A percentile compares a stretch with the other conserved stretches of the same genome.
These are phyloP conservation scores for Spiraea crenata DNA, from an alignment of 331 rosid species.

Conservation along the genomic window DNA sequence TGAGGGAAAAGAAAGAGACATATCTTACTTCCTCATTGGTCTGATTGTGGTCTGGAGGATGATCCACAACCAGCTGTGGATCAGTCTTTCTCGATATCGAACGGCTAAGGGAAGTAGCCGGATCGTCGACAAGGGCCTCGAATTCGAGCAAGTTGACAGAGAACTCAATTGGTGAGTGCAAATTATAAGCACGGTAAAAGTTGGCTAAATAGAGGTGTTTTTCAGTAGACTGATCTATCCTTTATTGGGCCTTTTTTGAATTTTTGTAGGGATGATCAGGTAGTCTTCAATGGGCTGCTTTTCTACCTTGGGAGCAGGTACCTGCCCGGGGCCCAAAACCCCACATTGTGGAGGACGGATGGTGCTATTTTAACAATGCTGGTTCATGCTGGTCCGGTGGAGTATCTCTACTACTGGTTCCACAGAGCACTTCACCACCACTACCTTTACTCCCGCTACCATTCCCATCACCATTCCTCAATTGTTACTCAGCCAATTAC, in stretches of 20 bases:
- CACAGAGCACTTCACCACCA: slow-evolving; percentile 91
- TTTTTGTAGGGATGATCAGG: slow-evolving; percentile 74
- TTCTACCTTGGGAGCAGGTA: slow-evolving; percentile 20
- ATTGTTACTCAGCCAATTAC: slow-evolving; percentile 83
- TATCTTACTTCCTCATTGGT: slow-evolving; percentile 40
- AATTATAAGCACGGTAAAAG: too few species aligned
- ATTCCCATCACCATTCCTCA: slow-evolving; percentile 89
- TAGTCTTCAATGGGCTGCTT: slow-evolving; percentile 46
- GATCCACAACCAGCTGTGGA: slow-evolving; percentile 84
- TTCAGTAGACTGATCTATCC: too few species aligned
- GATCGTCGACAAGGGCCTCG: slow-evolving; percentile 60
- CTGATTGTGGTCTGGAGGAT: slow-evolving; percentile 54
- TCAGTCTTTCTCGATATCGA: slow-evolving; percentile 63
- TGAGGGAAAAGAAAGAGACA: slow-evolving; percentile 37
- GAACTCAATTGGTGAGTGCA: slow-evolving; percentile 62
- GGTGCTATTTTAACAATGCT: slow-evolving; percentile 49
- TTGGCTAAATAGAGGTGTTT: too few species aligned
- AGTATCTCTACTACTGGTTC: slow-evolving; percentile 76
- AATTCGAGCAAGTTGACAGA: slow-evolving; percentile 83
- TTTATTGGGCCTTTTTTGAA: background rate
- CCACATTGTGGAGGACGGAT: slow-evolving; percentile 60
- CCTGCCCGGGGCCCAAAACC: background rate
- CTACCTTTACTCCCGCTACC: slow-evolving; percentile 78
- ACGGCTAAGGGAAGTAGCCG: slow-evolving; percentile 54
- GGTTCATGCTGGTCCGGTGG: slow-evolving; percentile 67